Evolutionary conservation across 257 asterid species (phyloP).

Genomic region (Solanum bukasovii): DNA sequence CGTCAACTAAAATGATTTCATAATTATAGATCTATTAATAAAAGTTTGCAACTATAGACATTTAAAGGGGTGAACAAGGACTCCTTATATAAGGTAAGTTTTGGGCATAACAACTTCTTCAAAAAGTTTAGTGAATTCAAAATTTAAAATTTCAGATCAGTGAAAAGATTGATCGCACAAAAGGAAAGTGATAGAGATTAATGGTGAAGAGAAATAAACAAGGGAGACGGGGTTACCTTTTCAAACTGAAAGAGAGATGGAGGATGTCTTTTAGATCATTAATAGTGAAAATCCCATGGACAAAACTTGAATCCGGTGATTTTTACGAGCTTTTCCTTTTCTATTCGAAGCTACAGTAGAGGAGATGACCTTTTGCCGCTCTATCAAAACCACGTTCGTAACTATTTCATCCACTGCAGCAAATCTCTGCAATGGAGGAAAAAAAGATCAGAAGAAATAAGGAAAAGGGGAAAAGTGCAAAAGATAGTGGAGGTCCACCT

Average conservation of each 20-base stretch:
- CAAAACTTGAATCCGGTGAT: background rate
- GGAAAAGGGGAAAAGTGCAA: background rate
- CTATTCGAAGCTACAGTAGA: background rate
- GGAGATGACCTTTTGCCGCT: accelerated
- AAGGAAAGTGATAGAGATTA: too few relatives aligned
- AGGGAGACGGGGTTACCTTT: background rate
- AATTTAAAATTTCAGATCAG: too few relatives aligned
- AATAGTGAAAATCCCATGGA: background rate
- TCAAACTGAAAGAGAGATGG: too few relatives aligned
- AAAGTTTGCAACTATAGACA: background rate
- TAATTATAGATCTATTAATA: background rate
- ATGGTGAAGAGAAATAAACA: too few relatives aligned
- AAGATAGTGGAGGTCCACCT: background rate
- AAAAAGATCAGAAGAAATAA: too few relatives aligned
- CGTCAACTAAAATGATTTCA: too few relatives aligned
- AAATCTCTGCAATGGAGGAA: background rate
- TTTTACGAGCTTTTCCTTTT: background rate
- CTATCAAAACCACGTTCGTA: background rate
- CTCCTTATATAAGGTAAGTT: too few relatives aligned
- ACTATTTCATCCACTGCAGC: background rate
- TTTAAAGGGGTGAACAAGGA: too few relatives aligned
- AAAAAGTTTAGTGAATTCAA: too few relatives aligned
- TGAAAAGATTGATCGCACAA: too few relatives aligned
- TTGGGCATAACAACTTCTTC: too few relatives aligned
- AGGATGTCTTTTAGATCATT: background rate